Conservation (phyloP, 371 early-diverging fungal species). For the Mucor piriformis region DNA sequence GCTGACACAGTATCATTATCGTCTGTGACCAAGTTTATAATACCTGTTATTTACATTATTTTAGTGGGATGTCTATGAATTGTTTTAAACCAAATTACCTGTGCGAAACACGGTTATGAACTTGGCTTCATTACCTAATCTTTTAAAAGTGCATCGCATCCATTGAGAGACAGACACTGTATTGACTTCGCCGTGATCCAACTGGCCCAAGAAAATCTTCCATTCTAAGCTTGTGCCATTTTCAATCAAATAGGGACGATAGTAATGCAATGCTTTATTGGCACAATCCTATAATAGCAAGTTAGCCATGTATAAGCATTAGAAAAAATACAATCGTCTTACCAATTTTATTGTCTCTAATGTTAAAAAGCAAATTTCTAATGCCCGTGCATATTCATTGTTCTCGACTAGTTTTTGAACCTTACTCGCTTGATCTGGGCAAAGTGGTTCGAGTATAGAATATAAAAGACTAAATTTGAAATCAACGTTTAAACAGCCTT, state of each 20-base stretch:
- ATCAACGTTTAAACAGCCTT: conserved; percentile 53
- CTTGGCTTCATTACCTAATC: conserved; percentile 24
- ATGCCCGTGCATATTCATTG: conserved; percentile 52
- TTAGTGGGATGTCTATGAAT: no score
- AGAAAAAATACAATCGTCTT: conserved; percentile 9
- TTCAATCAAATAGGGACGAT: conserved; percentile 25
- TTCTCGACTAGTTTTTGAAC: conserved; percentile 26
- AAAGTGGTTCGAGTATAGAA: conserved; percentile 57
- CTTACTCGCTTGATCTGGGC: conserved; percentile 35
- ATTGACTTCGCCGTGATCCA: conserved; percentile 34
- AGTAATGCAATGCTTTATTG: conserved; percentile 30
- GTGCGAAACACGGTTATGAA: conserved; percentile 32
- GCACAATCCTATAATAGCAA: conserved; percentile 22
- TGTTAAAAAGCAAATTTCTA: conserved; percentile 66
- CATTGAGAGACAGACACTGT: conserved; percentile 37
- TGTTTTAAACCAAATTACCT: conserved; percentile 16
- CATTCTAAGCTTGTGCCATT: conserved; percentile 58
- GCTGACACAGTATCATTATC: conserved; percentile 12
- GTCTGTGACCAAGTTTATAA: conserved; percentile 27
- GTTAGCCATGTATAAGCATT: background rate
- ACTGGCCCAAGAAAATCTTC: conserved; percentile 61
- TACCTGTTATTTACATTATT: conserved; percentile 11
- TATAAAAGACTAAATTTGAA: conserved; percentile 58
- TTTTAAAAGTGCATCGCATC: conserved; percentile 39
- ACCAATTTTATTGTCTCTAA: conserved; percentile 79